phyloP scores from a whole-genome alignment of 805 yeast genomes.

The Lipomyces starkeyi region DNA sequence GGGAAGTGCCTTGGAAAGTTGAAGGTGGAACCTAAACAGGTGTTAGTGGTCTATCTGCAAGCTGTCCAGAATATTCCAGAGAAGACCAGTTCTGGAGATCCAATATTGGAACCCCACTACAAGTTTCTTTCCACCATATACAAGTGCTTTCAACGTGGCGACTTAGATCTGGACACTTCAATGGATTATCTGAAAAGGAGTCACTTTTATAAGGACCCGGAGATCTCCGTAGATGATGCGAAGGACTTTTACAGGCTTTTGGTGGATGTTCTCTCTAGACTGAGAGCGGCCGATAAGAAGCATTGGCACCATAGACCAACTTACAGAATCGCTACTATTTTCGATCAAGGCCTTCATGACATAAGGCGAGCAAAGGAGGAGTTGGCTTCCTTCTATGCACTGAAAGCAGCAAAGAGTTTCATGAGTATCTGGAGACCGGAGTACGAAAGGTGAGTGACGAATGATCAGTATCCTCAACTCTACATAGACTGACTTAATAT shows the following conservation, averaged over 20 bases:
- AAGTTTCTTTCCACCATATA: conserved; percentile 60
- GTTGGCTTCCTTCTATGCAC: conserved; percentile 65
- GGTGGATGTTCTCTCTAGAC: conserved; percentile 16
- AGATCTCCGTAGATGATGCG: not conserved
- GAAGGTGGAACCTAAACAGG: conserved; percentile 44
- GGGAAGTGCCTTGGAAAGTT: conserved; percentile 66
- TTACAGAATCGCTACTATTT: conserved; percentile 70
- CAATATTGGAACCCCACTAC: conserved; percentile 80
- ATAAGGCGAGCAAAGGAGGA: conserved; percentile 63
- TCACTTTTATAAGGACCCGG: conserved; percentile 39
- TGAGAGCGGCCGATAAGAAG: conserved; percentile 63
- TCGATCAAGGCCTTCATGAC: conserved; percentile 60
- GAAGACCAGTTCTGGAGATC: conserved; percentile 49
- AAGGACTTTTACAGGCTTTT: conserved; percentile 13
- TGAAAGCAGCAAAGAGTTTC: conserved; percentile 73
- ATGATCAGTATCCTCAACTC: not conserved
- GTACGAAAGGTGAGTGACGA: conserved; percentile 57
- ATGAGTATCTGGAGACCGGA: conserved; percentile 95
- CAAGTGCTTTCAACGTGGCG: conserved; percentile 56
- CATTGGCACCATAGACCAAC: conserved; percentile 92
- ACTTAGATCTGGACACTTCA: conserved; percentile 51
- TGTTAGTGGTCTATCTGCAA: conserved; percentile 52
- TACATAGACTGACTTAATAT: not conserved
- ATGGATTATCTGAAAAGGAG: conserved; percentile 51
- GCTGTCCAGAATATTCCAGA: conserved; percentile 38